Conservation (phyloP, 192 early-diverging fungal species). For the Obelidium mucronatum region DNA sequence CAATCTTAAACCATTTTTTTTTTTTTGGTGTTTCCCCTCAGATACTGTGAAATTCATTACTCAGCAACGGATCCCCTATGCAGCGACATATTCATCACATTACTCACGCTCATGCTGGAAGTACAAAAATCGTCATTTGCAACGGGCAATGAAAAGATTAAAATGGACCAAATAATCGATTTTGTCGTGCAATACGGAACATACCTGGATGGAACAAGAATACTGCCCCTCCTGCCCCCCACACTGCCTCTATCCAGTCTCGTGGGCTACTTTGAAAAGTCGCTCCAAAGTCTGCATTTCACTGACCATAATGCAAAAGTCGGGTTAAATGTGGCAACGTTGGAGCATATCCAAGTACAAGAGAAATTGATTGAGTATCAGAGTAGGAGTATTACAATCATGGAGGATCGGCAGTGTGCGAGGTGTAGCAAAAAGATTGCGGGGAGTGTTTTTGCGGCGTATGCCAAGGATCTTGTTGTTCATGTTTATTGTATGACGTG, state of each 20-base stretch:
- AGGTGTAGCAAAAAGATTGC: constrained; percentile 58
- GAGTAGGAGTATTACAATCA: constrained; percentile 67
- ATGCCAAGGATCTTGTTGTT: constrained; percentile 73
- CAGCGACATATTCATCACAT: constrained; percentile 64
- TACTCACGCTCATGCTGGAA: constrained; percentile 69
- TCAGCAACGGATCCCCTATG: constrained; percentile 18
- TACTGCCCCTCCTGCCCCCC: constrained; percentile 53
- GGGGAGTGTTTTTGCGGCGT: constrained; percentile 73
- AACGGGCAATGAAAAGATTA: constrained; percentile 47
- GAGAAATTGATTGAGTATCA: constrained; percentile 67
- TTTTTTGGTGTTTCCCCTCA: constrained; percentile 12
- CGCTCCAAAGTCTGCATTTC: constrained; percentile 67
- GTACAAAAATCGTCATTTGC: constrained; percentile 34
- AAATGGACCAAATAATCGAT: constrained; percentile 62
- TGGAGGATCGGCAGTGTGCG: constrained; percentile 81
- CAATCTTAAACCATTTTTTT: background rate
- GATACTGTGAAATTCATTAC: constrained; percentile 54
- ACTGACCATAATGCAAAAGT: constrained; percentile 68
- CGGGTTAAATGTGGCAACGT: constrained; percentile 74
- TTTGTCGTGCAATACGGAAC: constrained; percentile 72
- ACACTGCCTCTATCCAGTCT: constrained; percentile 56
- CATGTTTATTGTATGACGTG: constrained; percentile 69
- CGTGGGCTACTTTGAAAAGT: constrained; percentile 58
- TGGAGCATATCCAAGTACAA: constrained; percentile 71
- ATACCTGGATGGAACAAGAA: constrained; percentile 65